A percentile compares a stretch with the other conserved stretches of the same genome.
phyloP scores from a whole-genome alignment of 2,329 filamentous ascomycete species.

The Aspergillus viridinutans region DNA sequence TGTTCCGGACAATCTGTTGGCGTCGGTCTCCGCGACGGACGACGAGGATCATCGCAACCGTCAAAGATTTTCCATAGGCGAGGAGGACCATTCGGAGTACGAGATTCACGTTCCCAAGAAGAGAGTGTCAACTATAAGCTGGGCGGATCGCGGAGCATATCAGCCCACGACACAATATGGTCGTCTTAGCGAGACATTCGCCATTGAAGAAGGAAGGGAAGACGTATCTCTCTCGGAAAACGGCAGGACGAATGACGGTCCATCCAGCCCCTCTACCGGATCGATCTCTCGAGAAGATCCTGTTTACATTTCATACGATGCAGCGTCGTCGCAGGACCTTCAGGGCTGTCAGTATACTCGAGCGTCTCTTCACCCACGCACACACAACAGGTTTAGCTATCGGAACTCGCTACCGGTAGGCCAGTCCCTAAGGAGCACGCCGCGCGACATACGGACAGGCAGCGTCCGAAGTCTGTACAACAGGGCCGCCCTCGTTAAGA shows the following conservation, averaged over 20 bases:
- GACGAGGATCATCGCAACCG: neutral
- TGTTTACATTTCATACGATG: neutral
- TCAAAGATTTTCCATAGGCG: neutral
- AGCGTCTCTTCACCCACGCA: neutral
- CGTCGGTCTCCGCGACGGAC: neutral
- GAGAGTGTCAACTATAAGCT: neutral
- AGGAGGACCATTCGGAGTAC: neutral
- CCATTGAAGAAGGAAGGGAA: neutral
- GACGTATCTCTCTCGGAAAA: neutral
- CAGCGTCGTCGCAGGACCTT: neutral
- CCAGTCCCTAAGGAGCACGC: neutral
- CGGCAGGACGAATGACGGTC: neutral
- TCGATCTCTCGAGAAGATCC: neutral
- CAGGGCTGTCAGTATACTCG: neutral
- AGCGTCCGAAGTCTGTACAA: slow-evolving; percentile 9
- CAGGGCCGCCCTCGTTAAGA: slow-evolving; percentile 5
- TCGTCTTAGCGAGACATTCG: neutral
- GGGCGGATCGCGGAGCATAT: neutral
- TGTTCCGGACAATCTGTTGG: neutral
- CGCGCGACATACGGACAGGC: neutral
- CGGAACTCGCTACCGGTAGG: neutral
- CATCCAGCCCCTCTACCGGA: neutral
- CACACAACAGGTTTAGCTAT: neutral
- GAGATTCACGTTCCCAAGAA: slow-evolving; percentile 4
- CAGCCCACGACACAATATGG: neutral